Conservation (phyloP, 2,329 filamentous ascomycete genomes). For the Falciphora oryzae region DNA sequence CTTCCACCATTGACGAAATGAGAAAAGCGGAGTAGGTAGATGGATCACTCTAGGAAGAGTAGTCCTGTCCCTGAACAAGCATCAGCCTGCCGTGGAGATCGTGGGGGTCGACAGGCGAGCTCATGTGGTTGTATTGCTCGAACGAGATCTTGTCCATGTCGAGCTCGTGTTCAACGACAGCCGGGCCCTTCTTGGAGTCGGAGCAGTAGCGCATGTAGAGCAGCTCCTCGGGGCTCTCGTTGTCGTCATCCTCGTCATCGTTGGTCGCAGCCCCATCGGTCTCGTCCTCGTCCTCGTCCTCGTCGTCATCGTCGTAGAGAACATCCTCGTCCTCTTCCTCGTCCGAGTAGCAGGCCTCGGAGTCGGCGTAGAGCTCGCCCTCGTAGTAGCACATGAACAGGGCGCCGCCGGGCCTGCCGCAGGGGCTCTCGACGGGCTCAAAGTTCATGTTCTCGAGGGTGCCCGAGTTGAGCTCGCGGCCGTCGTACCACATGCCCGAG, state of each 20-base stretch:
- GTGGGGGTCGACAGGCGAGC: constrained; percentile 2
- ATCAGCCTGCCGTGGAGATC: constrained; percentile 1
- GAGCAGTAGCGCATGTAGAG: neutral
- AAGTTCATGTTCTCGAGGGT: constrained; percentile 6
- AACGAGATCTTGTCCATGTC: neutral
- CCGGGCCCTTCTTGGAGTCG: neutral
- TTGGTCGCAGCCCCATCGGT: neutral
- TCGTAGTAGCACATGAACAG: constrained; percentile 7
- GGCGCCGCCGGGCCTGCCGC: neutral
- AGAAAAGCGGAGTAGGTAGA: neutral
- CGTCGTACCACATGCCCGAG: constrained; percentile 9
- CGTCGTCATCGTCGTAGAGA: neutral
- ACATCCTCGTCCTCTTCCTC: neutral
- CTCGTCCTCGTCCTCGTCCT: constrained; percentile 1
- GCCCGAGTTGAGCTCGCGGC: constrained; percentile 2
- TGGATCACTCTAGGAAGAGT: neutral
- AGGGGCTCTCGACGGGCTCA: neutral
- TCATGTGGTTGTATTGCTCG: neutral
- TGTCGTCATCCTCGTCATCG: neutral
- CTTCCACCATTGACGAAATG: neutral
- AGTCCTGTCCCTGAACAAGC: neutral
- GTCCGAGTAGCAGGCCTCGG: constrained; percentile 6
- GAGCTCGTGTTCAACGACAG: neutral
- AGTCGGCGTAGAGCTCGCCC: constrained; percentile 5
- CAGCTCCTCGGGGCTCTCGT: neutral